Base-by-base conservation (phyloP, 2,329 filamentous ascomycete genomes). In the Ceratocystis harringtonii region DNA sequence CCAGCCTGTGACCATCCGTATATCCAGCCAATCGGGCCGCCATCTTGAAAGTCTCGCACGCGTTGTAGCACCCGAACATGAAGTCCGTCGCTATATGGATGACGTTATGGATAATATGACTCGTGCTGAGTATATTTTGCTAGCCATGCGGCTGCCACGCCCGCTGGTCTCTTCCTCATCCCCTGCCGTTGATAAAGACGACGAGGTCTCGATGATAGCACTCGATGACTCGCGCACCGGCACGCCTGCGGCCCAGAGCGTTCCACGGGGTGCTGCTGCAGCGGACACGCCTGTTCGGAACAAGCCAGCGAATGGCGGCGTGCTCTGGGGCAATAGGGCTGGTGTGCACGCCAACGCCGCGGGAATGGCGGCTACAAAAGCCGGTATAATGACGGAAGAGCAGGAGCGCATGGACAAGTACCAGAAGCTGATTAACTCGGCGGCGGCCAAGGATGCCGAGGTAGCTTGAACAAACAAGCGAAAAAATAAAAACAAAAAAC, bases 71-170 rank as follows among this genome's bases (percentile, higher is more conserved):
- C 82, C 83, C 1, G 77, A 78, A 32, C 83, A 86, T 17, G 84
- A 86, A 69, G 85, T 87, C 25, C 76, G 77, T 61, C 78, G 81
- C 58, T 87, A 88, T 70, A 88, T 88, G 85, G 81, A 87, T 71
- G 81, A 86, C 70, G 77, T 88, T 4, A 87, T 88, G 84, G 80
- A 83, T 67, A 85, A 81, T 68, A 86, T 84, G 79, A 87, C 84
- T 7, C 79, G 85, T 43, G 84, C 84, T 15, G 84, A 87, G 72
- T 87, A 87, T 70, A 78, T 87, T 3, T 74, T 87, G 25, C 75
- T 88, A 32, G 85, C 85, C 10, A 87, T 87, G 84, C 79, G 84
- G 61, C 76, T 88, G 15, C 84, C 84, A 0, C 78, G 79, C 61
- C 63, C 63, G 17, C 5, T n/a, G 30, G 10, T n/a, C 10, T 7